A percentile compares a stretch with the other conserved stretches of the same genome.
Evolutionary conservation across 139 green algal genomes (phyloP).

Genomic region (Protoeuglena noctilucae): DNA sequence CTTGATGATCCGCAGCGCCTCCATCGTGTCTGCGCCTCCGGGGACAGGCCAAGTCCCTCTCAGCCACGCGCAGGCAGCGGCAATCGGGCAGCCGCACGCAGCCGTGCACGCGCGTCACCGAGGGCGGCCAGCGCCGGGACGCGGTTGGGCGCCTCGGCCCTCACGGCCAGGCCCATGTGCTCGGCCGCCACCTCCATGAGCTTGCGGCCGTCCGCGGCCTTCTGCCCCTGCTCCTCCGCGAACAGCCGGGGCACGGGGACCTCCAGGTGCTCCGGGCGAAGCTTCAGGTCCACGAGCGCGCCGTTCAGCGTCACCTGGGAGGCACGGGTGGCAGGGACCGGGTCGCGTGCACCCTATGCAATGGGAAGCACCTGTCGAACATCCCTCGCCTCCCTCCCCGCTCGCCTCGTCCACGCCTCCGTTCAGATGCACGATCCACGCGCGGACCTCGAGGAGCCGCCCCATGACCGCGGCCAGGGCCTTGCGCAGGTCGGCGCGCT

Average conservation of each 20-base stretch:
- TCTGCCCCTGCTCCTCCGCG: slow-evolving; percentile 34
- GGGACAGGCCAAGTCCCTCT: too few species aligned
- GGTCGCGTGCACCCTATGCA: too few species aligned
- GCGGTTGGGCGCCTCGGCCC: background rate
- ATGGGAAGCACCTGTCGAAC: too few species aligned
- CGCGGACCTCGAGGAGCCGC: slow-evolving; percentile 49
- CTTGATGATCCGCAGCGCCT: slow-evolving; percentile 49
- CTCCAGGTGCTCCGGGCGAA: slow-evolving; percentile 62
- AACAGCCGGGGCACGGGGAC: slow-evolving; percentile 60
- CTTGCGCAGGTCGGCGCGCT: slow-evolving; percentile 54
- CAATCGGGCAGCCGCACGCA: too few species aligned
- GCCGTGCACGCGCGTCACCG: too few species aligned
- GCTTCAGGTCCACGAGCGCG: slow-evolving; percentile 66
- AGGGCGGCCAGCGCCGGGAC: slow-evolving; percentile 18
- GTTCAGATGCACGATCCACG: slow-evolving; percentile 18
- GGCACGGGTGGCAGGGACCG: too few species aligned
- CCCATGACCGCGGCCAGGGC: slow-evolving; percentile 68
- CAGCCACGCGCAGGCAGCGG: too few species aligned
- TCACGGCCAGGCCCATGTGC: background rate
- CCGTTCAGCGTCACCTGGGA: slow-evolving; percentile 58
- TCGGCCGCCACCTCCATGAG: slow-evolving; percentile 26
- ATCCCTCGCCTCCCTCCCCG: too few species aligned
- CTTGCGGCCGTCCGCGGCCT: slow-evolving; percentile 34
- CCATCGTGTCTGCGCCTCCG: slow-evolving; percentile 31
- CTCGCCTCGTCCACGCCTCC: background rate